These are phyloP conservation scores for Dacryopinax spathularia DNA, from an alignment of 768 basidiomycete genomes.

Conservation along the genomic window DNA sequence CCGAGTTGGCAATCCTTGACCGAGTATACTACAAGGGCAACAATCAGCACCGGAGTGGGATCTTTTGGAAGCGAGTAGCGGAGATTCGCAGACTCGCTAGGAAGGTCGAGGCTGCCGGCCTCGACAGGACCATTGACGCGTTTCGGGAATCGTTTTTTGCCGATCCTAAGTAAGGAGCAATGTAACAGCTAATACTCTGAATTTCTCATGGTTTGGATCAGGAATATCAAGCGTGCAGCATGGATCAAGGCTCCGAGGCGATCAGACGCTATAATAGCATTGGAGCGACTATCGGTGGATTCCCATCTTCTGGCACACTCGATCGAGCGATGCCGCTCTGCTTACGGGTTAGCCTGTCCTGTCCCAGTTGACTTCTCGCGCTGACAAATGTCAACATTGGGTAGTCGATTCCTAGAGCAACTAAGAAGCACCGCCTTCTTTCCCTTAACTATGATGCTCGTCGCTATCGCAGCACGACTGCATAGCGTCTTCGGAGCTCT, in stretches of 20 bases:
- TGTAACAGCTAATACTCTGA: neutral
- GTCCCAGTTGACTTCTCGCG: neutral
- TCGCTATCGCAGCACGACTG: neutral
- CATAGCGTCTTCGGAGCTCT: neutral
- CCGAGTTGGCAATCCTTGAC: neutral
- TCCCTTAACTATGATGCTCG: neutral
- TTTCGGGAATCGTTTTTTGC: neutral
- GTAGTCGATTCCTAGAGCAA: neutral
- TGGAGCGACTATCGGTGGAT: neutral
- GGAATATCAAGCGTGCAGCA: neutral
- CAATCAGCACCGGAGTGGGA: neutral
- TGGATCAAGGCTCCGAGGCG: neutral
- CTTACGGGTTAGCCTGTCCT: neutral
- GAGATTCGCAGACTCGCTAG: neutral
- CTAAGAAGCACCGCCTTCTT: neutral
- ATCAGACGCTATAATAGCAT: neutral
- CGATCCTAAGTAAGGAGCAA: neutral
- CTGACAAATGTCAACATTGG: no score
- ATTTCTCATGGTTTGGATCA: neutral
- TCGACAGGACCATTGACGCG: neutral
- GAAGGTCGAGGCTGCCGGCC: neutral
- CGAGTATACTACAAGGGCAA: neutral
- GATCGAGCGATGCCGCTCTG: neutral
- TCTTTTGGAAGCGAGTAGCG: neutral
- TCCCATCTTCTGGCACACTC: neutral